A percentile compares a stretch with the other conserved stretches of the same genome.
Evolutionary conservation across 352 stramenopile genomes (phyloP).

Genomic region (Phytophthora ohioensis): DNA sequence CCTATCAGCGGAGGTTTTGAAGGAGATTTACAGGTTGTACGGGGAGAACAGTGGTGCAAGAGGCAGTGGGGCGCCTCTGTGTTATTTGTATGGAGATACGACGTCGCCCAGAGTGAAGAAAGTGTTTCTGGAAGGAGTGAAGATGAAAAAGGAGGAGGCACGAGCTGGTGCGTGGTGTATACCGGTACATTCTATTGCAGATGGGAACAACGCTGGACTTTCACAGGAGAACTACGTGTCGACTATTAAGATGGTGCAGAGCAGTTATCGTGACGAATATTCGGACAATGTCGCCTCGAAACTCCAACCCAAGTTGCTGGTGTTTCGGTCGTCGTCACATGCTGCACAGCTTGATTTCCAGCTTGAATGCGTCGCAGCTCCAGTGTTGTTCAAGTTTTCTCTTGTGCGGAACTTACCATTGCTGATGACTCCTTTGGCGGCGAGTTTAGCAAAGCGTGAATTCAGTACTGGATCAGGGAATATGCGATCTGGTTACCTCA

Average conservation of each 20-base stretch:
- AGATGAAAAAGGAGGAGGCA: conserved; percentile 34
- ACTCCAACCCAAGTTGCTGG: conserved; percentile 49
- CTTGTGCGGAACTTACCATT: conserved; percentile 78
- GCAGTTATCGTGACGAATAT: conserved; percentile 48
- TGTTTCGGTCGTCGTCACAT: conserved; percentile 47
- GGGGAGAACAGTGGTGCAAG: conserved; percentile 14
- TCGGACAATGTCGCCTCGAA: conserved; percentile 43
- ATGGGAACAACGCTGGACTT: conserved; percentile 11
- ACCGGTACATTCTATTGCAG: conserved; percentile 38
- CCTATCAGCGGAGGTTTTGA: conserved; percentile 51
- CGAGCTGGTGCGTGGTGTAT: conserved; percentile 43
- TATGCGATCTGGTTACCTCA: conserved; percentile 69
- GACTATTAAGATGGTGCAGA: conserved; percentile 41
- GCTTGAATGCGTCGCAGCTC: conserved; percentile 47
- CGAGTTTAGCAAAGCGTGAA: conserved; percentile 64
- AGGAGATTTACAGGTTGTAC: conserved; percentile 56
- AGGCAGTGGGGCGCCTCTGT: conserved; percentile 36
- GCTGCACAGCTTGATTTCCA: conserved; percentile 56
- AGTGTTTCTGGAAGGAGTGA: conserved; percentile 40
- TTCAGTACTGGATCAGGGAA: conserved; percentile 45
- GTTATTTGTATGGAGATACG: conserved; percentile 51
- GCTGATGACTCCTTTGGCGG: conserved; percentile 78
- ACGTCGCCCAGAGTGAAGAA: conserved; percentile 26
- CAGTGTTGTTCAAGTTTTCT: conserved; percentile 58
- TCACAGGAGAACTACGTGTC: conserved; percentile 44